Base-by-base conservation (phyloP, 192 early-diverging fungal genomes). In the Thamnidium elegans region DNA sequence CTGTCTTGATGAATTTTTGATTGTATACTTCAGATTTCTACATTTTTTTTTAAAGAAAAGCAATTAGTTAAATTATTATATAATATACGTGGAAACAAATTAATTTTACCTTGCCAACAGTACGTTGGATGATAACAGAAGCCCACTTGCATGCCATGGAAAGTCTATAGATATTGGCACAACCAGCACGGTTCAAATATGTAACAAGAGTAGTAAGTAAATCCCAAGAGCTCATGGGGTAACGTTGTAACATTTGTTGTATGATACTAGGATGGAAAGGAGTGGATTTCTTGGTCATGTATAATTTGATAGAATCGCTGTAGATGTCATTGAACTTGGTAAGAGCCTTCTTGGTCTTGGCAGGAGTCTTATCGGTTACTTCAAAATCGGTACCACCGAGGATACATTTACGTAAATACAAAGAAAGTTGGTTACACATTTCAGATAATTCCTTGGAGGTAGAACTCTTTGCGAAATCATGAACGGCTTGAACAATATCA, bases 381-480 rank as follows among this genome's bases (percentile, higher is more conserved):
- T 72, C 65, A 11, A 65, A 77, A 47, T 81, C 82, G 58, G 77
- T 45, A 52, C 73, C 75, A 45, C 80, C 75, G 53, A 88, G 69
- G 47, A 88, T 58, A 20, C 84, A 79, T 56, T 84, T 80, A 7
- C 84, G 77, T 32, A 90, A 68, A 11, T 83, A 77, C 43, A 89
- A 68, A 1, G 86, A 84, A 20, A 89, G 63, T 11, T 74, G 67
- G 58, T 79, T 80, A 43, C 84, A 78, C 55, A 89, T 68, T 14
- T 71, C 74, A 39, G 84, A 76, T 32, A 77, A 67, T 56, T 76
- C 71, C 42, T 80, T 83, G 47, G 74, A 74, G 3, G 85, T 60
- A 13, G 89, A 81, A 23, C 83, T 81, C n/a, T 78, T 78, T n/a
- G 90, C 90, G 36, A 87, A 81, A 67, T 90, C 85, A 59, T 94